A percentile compares a stretch with the other conserved stretches of the same genome.
phyloP scores from a whole-genome alignment of 495 filamentous ascomycete species.

The Thozetella sp. region DNA sequence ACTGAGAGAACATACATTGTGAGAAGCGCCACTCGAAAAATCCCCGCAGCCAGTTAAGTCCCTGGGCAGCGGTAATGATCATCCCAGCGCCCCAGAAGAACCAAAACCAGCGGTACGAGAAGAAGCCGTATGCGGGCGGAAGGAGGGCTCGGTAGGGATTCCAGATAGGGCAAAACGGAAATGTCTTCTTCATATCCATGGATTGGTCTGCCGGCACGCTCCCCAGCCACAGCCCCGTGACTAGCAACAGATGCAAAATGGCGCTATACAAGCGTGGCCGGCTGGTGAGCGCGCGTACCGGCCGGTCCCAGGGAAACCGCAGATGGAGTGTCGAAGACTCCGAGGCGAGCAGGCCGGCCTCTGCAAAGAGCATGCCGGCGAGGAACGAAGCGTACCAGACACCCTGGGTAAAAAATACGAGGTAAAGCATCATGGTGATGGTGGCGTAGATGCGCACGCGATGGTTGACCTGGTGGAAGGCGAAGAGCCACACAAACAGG shows the following conservation, averaged over 20 bases:
- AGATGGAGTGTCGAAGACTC: background rate
- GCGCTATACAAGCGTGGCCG: background rate
- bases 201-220: background rate
- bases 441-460: slow-evolving; percentile 14
- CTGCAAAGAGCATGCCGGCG: slow-evolving; percentile 1
- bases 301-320: background rate
- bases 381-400: slow-evolving; percentile 1
- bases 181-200: background rate
- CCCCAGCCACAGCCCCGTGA: background rate
- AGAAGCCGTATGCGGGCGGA: background rate
- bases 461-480: slow-evolving; percentile 14
- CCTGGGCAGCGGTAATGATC: background rate
- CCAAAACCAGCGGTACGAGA: slow-evolving; percentile 3
- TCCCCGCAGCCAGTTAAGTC: background rate
- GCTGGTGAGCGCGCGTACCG: background rate
- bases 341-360: background rate
- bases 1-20: background rate
- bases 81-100: slow-evolving; percentile 2
- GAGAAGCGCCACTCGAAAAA: slow-evolving; percentile 4
- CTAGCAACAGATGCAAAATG: background rate
- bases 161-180: background rate
- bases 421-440: slow-evolving; percentile 6
- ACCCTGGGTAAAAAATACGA: background rate
- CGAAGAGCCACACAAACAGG: background rate
- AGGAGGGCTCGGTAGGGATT: background rate